Conservation (phyloP, 169 alveolate genomes). For the Plasmodium coatneyi region DNA sequence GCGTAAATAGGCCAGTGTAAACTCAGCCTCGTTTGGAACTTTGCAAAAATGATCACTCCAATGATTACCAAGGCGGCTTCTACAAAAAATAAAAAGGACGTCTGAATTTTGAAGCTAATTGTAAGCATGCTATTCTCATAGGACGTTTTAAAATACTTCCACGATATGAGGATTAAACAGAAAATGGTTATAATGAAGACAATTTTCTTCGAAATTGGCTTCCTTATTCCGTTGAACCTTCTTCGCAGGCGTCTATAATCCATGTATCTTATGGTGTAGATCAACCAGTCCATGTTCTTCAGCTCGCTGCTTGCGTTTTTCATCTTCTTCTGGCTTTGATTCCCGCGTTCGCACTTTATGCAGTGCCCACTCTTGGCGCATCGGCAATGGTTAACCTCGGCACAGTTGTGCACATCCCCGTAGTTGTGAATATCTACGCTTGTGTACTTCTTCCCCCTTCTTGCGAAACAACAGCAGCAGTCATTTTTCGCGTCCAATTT, state of each 20-base stretch:
- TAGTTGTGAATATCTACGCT: background rate
- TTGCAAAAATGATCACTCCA: constrained; percentile 80
- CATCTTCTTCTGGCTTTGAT: background rate
- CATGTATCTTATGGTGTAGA: constrained; percentile 82
- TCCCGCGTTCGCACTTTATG: background rate
- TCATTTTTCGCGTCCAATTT: constrained; percentile 14
- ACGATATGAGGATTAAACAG: constrained; percentile 81
- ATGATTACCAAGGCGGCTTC: constrained; percentile 52
- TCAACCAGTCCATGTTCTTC: constrained; percentile 72
- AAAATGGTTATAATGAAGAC: constrained; percentile 80
- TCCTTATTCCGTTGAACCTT: constrained; percentile 86
- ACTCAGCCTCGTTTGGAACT: constrained; percentile 80
- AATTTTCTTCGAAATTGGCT: constrained; percentile 84
- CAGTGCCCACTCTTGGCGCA: background rate
- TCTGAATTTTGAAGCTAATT: constrained; percentile 38
- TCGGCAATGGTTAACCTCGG: background rate
- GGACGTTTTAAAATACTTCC: constrained; percentile 41
- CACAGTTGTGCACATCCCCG: background rate
- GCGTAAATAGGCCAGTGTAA: constrained; percentile 83
- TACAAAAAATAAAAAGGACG: constrained; percentile 29
- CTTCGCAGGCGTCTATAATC: constrained; percentile 86
- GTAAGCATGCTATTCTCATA: constrained; percentile 45
- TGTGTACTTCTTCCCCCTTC: background rate
- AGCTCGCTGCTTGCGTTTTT: constrained; percentile 30
- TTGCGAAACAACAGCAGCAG: constrained; percentile 9